phyloP scores from a whole-genome alignment of 148 eudicot genomes.

The Linanthus parryae region DNA sequence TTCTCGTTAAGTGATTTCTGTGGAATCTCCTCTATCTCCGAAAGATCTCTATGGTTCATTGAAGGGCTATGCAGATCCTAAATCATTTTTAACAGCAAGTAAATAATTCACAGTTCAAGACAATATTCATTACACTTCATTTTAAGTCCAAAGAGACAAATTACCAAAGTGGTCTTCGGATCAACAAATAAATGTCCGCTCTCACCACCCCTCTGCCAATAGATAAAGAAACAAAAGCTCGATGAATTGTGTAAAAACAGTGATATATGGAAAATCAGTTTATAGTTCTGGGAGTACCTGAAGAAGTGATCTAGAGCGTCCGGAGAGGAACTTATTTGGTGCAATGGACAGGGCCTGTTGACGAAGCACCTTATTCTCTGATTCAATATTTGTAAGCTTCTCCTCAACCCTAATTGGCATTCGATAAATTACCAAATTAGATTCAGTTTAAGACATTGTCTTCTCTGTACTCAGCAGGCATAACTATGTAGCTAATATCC shows the following conservation, averaged over 20 bases:
- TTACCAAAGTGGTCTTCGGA: constrained; percentile 45
- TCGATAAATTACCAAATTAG: constrained; percentile 6
- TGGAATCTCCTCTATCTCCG: constrained; percentile 83
- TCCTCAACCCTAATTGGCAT: constrained; percentile 66
- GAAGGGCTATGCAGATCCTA: constrained; percentile 89
- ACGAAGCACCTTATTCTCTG: constrained; percentile 96
- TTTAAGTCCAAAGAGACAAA: too few relatives aligned
- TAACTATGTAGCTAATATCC: background rate
- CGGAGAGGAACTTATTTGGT: constrained; percentile 77
- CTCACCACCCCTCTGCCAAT: constrained; percentile 73
- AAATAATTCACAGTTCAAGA: too few relatives aligned
- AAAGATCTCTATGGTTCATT: constrained; percentile 53
- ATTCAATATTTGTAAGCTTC: constrained; percentile 77
- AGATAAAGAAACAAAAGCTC: constrained; percentile 8
- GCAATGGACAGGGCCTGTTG: constrained; percentile 96
- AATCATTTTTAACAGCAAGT: background rate
- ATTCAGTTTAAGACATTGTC: background rate
- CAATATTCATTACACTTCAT: too few relatives aligned
- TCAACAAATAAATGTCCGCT: constrained; percentile 57
- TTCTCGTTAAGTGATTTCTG: constrained; percentile 96
- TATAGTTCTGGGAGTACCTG: constrained; percentile 65
- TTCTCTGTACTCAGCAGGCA: too few relatives aligned
- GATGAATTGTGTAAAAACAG: constrained; percentile 7
- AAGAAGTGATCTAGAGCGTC: constrained; percentile 82
- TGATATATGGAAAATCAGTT: background rate